Base-by-base conservation (phyloP, 768 basidiomycete species). In the Candolleomyces efflorescens region DNA sequence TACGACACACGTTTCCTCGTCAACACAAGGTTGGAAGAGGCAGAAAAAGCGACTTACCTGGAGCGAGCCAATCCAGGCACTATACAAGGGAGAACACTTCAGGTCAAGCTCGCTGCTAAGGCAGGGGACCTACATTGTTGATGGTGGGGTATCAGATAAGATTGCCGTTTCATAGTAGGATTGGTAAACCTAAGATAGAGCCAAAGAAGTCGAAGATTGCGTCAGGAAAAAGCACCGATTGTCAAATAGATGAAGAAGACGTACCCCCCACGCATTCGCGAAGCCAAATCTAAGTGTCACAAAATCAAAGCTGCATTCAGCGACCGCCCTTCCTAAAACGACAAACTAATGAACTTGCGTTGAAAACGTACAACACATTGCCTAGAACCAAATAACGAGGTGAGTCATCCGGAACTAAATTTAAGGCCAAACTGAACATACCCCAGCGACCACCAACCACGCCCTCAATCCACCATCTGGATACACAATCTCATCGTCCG, bases 1-100 rank as follows among this genome's bases (percentile, higher is more conserved):
- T 26, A 62, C 46, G 36, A 44, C 57, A 57, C 9, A 55, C 39
- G 44, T 27, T 51, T 32, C 53, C 39, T 48, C 43, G 24, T 43
- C 47, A 45, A 17, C 23, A 43, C 18, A 51, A 32, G 32, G 7
- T 32, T 11, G 32, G 7, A 5, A 32, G 32, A 32, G 11, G 27
- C 11, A 11, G 11, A 32, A 32, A 5, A 11, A 32, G 18, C 15
- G n/a, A 53, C 59, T 20, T 59, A 84, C 88, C 73, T 90, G 89
- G 22, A 85, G 72, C 0, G 89, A 91, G 5, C 90, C 89, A 36
- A 92, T 91, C 89, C 89, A 92, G 44, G 89, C 82, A 46, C 89
- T 90, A 59, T 22, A n/a, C 52, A 59, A n/a, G n/a, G 44, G 26
- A 18, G 23, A 23, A 23, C 51, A 48, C 5, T 26, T 23, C n/a